phyloP scores from a whole-genome alignment of 2,329 filamentous ascomycete genomes.

The Elsinoe arachidis region DNA sequence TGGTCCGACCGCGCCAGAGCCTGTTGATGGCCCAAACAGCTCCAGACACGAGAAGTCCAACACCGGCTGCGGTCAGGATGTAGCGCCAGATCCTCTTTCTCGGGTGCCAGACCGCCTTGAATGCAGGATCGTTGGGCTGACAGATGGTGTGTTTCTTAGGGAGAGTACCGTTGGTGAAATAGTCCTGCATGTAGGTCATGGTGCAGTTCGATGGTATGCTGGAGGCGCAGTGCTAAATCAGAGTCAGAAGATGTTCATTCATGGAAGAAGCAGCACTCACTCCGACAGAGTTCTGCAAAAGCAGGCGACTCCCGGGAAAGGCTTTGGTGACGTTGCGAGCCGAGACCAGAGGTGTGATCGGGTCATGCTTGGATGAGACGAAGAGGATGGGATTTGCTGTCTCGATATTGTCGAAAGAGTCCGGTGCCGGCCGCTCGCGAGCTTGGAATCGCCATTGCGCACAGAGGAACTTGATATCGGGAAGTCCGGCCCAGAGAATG shows the following conservation, averaged over 20 bases:
- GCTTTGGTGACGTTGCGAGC: constrained; percentile 31
- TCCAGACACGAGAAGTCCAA: too few relatives aligned
- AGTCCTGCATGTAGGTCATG: constrained; percentile 22
- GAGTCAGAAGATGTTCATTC: not conserved
- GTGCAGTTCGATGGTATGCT: constrained; percentile 27
- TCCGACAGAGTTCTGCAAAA: constrained; percentile 28
- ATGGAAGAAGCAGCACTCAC: not conserved
- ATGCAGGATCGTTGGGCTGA: constrained; percentile 17
- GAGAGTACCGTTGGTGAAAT: constrained; percentile 30
- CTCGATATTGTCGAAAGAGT: constrained; percentile 25
- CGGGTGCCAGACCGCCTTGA: not conserved
- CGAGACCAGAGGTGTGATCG: constrained; percentile 32
- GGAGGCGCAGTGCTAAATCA: constrained; percentile 19
- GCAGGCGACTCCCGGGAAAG: constrained; percentile 32
- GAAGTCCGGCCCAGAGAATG: constrained; percentile 11
- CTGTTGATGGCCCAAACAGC: too few relatives aligned
- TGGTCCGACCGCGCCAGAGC: too few relatives aligned
- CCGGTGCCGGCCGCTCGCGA: constrained; percentile 28
- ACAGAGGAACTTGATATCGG: constrained; percentile 20
- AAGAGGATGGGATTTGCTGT: constrained; percentile 31
- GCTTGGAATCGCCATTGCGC: constrained; percentile 33
- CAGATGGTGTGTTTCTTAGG: constrained; percentile 29
- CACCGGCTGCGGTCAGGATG: too few relatives aligned
- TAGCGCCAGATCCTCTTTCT: too few relatives aligned
- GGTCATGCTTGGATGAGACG: constrained; percentile 33